A percentile compares a stretch with the other conserved stretches of the same genome.
Evolutionary conservation across 129 eudicot genomes (phyloP).

Genomic region (Heracleum sosnowskyi): DNA sequence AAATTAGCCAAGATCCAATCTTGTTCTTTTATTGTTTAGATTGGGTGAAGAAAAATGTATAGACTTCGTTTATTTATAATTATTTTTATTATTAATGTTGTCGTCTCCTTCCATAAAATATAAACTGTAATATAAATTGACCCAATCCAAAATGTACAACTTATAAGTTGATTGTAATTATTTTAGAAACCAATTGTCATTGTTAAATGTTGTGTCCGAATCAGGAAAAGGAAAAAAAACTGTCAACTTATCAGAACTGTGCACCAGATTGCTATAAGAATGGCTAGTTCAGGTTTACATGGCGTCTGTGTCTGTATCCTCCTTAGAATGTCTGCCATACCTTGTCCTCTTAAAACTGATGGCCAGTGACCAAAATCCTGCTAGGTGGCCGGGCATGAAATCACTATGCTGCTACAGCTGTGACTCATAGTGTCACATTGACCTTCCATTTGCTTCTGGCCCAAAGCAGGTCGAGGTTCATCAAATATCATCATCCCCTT

Average conservation of each 20-base stretch:
- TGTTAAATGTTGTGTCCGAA: neutral
- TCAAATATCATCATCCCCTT: conserved; percentile 1
- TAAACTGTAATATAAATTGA: neutral
- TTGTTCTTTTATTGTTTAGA: neutral
- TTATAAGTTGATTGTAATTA: too few relatives aligned
- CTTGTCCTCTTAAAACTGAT: conserved; percentile 4
- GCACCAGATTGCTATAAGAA: conserved; percentile 11
- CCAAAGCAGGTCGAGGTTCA: neutral
- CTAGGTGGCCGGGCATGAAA: conserved; percentile 35
- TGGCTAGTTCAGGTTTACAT: conserved; percentile 19
- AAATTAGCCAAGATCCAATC: neutral
- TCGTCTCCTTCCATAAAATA: neutral
- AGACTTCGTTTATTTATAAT: neutral
- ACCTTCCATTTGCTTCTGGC: neutral
- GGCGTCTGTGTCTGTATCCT: conserved; percentile 32
- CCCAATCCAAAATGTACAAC: neutral
- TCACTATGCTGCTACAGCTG: conserved; percentile 17
- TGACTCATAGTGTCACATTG: conserved; percentile 5
- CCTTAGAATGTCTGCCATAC: conserved; percentile 25
- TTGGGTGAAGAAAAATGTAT: neutral
- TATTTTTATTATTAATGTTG: neutral
- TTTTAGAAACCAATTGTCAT: neutral
- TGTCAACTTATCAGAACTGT: neutral
- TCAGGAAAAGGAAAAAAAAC: too few relatives aligned
- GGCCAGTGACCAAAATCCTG: conserved; percentile 11